Evolutionary conservation across 2,329 filamentous ascomycete species (phyloP).

Genomic region (Aspergillus ibericus): DNA sequence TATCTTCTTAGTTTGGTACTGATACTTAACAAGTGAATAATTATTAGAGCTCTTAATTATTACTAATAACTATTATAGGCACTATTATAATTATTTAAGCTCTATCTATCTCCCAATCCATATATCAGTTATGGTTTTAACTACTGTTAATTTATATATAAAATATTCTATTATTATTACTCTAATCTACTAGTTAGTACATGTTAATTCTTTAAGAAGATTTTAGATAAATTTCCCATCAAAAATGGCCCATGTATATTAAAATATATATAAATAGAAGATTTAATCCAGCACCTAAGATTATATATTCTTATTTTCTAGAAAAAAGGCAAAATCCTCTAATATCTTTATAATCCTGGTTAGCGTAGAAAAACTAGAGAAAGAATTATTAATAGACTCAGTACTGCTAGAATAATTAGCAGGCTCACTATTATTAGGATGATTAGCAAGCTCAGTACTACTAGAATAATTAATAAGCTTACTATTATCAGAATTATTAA

Average conservation of each 20-base stretch:
- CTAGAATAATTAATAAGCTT: too few relatives aligned
- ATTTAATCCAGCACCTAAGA: background rate
- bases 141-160: background rate
- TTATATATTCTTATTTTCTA: background rate
- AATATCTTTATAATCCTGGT: background rate
- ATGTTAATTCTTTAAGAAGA: background rate
- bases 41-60: background rate
- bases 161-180: background rate
- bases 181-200: background rate
- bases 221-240: background rate
- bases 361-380: background rate
- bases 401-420: too few relatives aligned
- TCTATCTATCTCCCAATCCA: background rate
- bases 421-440: too few relatives aligned
- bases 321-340: background rate
- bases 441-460: too few relatives aligned
- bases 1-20: background rate
- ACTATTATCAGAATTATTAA: too few relatives aligned
- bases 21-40: background rate
- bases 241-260: background rate
- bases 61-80: background rate
- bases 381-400: background rate
- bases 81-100: background rate
- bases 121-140: background rate
- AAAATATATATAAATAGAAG: background rate